Evolutionary conservation across 176 grass and related monocot species (phyloP), one percentile per base, ranked within the genome.

Genomic region (Bolboschoenus planiculmis): DNA sequence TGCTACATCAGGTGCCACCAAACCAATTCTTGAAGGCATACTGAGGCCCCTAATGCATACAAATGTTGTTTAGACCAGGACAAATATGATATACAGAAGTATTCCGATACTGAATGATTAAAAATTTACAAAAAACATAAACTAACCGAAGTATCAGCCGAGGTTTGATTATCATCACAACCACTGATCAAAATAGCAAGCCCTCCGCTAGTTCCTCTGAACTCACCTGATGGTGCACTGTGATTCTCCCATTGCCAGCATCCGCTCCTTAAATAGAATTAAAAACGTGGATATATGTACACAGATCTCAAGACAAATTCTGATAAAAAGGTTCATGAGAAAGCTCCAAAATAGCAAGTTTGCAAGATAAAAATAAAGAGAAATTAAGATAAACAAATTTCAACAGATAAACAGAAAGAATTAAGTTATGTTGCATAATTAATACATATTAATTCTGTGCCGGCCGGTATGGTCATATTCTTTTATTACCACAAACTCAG

Each of bases 141-240:
- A 72, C 91, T 79, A n/a, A 93, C 91, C 48, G 53, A 81, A 40
- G 85, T 94, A 81, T 97, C 88, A 3, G 90, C 63, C 14, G 95
- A 91, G 21, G 65, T 94, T 53, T 97, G 95, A 85, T 88, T 83
- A 87, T 97, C 95, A 29, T 91, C 74, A 42, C 95, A 98, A 43
- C 95, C 95, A 51, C 95, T 98, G 87, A 98, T 95, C 11, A 93
- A 85, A 83, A 97, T 87, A 0, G 92, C 95, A 39, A 95, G 79
- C 7, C 95, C 92, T 23, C 95, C 95, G 18, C 31, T 85, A 0
- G 92, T 93, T 83, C 87, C 51, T 81, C 90, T 98, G 20, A 31
- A 21, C 55, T 83, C 18, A 34, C 81, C 18, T 64, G 88, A 58
- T 33, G 74, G 78, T 1, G 90, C 82, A 33, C 2, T 20, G 67